Evolutionary conservation across 139 green algal genomes (phyloP), one percentile per base, ranked within the genome.

Genomic region (Tetraselmis chui): DNA sequence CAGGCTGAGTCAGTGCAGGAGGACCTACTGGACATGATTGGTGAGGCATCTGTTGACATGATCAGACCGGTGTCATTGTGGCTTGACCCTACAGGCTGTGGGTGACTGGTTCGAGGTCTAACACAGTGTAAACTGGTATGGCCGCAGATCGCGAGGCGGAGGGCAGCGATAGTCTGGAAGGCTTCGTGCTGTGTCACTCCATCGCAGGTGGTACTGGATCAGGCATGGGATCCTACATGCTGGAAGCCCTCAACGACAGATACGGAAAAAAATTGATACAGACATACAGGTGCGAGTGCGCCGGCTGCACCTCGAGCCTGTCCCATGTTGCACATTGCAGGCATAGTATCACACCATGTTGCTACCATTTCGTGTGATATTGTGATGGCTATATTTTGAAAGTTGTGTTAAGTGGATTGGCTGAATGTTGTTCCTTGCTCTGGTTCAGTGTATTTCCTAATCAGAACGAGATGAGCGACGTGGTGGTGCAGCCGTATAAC

Each of bases 401-500:
- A n/a, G n/a, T n/a, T n/a, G n/a, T n/a, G n/a, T n/a, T n/a, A n/a
- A n/a, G n/a, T n/a, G n/a, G n/a, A n/a, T n/a, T n/a, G n/a, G n/a
- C n/a, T n/a, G n/a, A n/a, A n/a, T n/a, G n/a, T n/a, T n/a, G n/a
- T n/a, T n/a, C n/a, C n/a, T n/a, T n/a, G n/a, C n/a, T n/a, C n/a
- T n/a, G n/a, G n/a, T n/a, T n/a, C 93, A 97, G 91, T 75, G 97
- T 99, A 75, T 99, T 99, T 81, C 97, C 97, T 32, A 99, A 99
- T 87, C 96, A 99, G 90, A 93, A 91, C 24, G 97, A 99, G 86
- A 90, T 82, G 26, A 93, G 86, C 31, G 96, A 99, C 84, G 97
- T 99, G 76, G 97, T 99, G 22, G 97, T 99, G 32, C 97, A 99
- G 91, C 97, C 97, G 2, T 99, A 99, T 93, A 99, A 99, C 91